Conservation (phyloP, 2,329 filamentous ascomycete genomes). For the Colletotrichum noveboracense region DNA sequence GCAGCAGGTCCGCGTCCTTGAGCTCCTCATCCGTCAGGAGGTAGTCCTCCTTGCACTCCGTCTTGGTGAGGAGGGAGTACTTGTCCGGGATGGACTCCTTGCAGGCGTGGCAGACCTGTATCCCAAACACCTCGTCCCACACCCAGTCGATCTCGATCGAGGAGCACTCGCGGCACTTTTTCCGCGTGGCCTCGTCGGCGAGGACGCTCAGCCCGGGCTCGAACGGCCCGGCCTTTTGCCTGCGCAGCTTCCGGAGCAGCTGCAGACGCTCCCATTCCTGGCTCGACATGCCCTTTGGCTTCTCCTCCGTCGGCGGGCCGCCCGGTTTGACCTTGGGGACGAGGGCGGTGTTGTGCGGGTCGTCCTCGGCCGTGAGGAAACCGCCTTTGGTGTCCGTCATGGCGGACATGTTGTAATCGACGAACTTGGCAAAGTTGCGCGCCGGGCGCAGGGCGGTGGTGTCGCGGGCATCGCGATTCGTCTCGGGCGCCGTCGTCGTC, state of each 20-base stretch:
- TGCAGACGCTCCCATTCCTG: constrained; percentile 91
- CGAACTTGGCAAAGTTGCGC: constrained; percentile 89
- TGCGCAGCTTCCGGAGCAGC: constrained; percentile 72
- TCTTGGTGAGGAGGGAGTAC: constrained; percentile 95
- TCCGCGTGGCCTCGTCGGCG: constrained; percentile 65
- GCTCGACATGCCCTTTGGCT: constrained; percentile 86
- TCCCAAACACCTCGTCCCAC: constrained; percentile 85
- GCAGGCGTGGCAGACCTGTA: constrained; percentile 79
- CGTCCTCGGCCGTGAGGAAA: constrained; percentile 89
- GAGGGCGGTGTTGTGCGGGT: constrained; percentile 84
- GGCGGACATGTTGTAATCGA: constrained; percentile 97
- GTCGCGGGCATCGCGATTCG: constrained; percentile 71
- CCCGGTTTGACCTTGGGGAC: constrained; percentile 45
- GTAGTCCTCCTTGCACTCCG: constrained; percentile 94
- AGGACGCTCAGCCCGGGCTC: constrained; percentile 87
- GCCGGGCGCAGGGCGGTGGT: constrained; percentile 71
- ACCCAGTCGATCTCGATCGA: constrained; percentile 92
- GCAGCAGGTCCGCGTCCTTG: constrained; percentile 84
- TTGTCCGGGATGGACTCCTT: constrained; percentile 92
- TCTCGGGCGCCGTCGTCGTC: constrained; percentile 48
- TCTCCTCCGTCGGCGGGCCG: constrained; percentile 55
- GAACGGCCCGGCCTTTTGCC: constrained; percentile 80
- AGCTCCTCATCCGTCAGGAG: constrained; percentile 89
- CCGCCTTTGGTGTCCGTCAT: constrained; percentile 99
- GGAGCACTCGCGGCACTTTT: constrained; percentile 83